Percentiles rank a stretch among this genome's conserved stretches.
phyloP scores from a whole-genome alignment of 169 alveolate species.

The Theileria orientalis region DNA sequence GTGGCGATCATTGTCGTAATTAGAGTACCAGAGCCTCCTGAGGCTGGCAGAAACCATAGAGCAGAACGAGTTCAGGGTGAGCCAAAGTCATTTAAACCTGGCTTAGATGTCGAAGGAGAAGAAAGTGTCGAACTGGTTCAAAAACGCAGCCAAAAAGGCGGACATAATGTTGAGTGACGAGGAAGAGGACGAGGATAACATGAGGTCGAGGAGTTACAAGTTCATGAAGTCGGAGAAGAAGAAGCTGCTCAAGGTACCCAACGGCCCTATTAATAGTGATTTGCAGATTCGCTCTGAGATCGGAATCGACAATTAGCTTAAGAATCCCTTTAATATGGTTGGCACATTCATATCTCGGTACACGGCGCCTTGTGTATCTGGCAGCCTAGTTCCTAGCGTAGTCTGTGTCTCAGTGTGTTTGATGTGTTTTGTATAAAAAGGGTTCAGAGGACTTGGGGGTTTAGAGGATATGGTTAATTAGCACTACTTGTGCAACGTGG shows the following conservation, averaged over 20 bases:
- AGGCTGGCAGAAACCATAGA: conserved; percentile 47
- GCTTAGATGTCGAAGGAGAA: conserved; percentile 48
- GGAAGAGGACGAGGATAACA: conserved; percentile 8
- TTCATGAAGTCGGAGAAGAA: conserved; percentile 44
- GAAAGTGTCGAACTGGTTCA: conserved; percentile 41
- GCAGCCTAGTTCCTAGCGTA: too few relatives aligned
- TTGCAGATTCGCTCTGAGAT: conserved; percentile 41
- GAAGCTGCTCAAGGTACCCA: conserved; percentile 25
- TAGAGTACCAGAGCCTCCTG: conserved; percentile 43
- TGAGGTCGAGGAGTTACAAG: conserved; percentile 28
- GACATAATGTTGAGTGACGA: conserved; percentile 60
- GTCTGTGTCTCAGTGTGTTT: too few relatives aligned
- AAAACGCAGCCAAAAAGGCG: conserved; percentile 50
- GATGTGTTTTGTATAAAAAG: too few relatives aligned
- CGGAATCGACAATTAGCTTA: conserved; percentile 17
- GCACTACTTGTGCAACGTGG: too few relatives aligned
- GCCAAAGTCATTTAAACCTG: neutral
- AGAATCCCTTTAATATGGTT: neutral
- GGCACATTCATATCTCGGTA: too few relatives aligned
- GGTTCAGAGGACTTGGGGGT: too few relatives aligned
- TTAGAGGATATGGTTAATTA: too few relatives aligned
- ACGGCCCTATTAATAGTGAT: neutral
- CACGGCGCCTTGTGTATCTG: too few relatives aligned
- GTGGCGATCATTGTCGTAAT: neutral
- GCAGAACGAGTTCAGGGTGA: conserved; percentile 50